phyloP scores from a whole-genome alignment of 1,139 yeast species.

The Yarrowia galli region DNA sequence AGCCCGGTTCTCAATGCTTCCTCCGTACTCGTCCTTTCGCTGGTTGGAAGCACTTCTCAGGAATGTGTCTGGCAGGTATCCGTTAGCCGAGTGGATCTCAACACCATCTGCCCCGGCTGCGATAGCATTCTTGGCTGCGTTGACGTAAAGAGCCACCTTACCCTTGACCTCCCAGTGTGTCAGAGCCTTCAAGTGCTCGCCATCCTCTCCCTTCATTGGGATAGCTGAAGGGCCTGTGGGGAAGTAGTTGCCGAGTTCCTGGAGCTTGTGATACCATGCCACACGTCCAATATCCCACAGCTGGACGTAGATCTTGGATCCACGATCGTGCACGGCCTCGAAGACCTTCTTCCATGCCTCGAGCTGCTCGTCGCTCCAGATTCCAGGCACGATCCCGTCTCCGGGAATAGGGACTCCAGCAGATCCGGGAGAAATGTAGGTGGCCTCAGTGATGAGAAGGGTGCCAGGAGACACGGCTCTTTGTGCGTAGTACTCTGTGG shows the following conservation, averaged over 20 bases:
- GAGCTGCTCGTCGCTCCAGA: constrained; percentile 59
- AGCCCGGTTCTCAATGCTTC: constrained; percentile 69
- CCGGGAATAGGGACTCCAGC: constrained; percentile 47
- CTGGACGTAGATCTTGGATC: constrained; percentile 62
- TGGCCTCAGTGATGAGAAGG: constrained; percentile 55
- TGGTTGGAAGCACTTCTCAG: constrained; percentile 59
- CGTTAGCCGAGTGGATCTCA: constrained; percentile 76
- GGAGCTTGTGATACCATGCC: constrained; percentile 56
- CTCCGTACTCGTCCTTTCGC: constrained; percentile 74
- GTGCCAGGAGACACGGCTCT: constrained; percentile 61
- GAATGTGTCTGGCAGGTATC: constrained; percentile 70
- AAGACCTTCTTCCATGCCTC: constrained; percentile 61
- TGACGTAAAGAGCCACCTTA: constrained; percentile 52
- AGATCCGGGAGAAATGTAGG: constrained; percentile 51
- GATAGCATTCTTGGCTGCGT: constrained; percentile 59
- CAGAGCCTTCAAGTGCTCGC: constrained; percentile 46
- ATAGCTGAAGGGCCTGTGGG: constrained; percentile 39
- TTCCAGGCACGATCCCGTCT: constrained; percentile 58
- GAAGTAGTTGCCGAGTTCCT: constrained; percentile 49
- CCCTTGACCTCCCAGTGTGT: constrained; percentile 57
- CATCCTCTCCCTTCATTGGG: constrained; percentile 9
- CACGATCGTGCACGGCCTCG: constrained; percentile 61
- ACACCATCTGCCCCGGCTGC: constrained; percentile 73
- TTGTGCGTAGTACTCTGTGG: constrained; percentile 59
- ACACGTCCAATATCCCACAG: constrained; percentile 68